Base-by-base conservation (phyloP, 1,284 basidiomycete species). In the Trametes polyzona region DNA sequence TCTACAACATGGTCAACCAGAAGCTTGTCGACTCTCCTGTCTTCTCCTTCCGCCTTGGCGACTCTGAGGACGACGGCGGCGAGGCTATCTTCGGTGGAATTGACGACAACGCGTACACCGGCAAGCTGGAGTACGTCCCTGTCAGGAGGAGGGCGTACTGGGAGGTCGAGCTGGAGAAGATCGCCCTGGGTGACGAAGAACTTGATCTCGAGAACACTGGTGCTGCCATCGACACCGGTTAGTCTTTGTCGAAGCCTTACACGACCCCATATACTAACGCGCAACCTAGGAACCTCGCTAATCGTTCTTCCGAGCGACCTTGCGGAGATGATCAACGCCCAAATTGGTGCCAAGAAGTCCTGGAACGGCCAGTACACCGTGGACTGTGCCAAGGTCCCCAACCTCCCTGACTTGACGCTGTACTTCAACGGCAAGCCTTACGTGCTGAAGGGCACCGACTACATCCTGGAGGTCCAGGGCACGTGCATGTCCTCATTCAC, bases 121-220 rank as follows among this genome's bases (percentile, higher is more conserved):
- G 96, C 74, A 82, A 90, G 72, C 83, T 99, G 61, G 72, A 76
- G 40, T 99, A 98, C 69, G 93, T 92, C 26, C 96, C 97, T 54
- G 83, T 99, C 57, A 91, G 96, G 69, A 87, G 95, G 70, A 95
- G 93, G 82, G 97, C 95, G 7, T 99, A 99, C 80, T 99, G 97
- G 97, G 94, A 98, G 74, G 94, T 98, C 55, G 95, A 96, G 74
- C 87, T 99, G 24, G 82, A 93, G 76, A 88, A 88, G 72, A 84
- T 98, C 56, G 71, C 77, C 6, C 95, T 98, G 59, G 96, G 95
- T 55, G 82, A 89, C 48, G 96, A 96, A 50, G 83, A 80, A 46
- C 83, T 96, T 39, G 91, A 95, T 66, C 82, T 96, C 16, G 92
- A 95, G 66, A 89, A 86, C 76, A 95, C 95, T 52, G 95, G 96